Conservation (phyloP, 2,329 filamentous ascomycete genomes). For the Zarea fungicola region DNA sequence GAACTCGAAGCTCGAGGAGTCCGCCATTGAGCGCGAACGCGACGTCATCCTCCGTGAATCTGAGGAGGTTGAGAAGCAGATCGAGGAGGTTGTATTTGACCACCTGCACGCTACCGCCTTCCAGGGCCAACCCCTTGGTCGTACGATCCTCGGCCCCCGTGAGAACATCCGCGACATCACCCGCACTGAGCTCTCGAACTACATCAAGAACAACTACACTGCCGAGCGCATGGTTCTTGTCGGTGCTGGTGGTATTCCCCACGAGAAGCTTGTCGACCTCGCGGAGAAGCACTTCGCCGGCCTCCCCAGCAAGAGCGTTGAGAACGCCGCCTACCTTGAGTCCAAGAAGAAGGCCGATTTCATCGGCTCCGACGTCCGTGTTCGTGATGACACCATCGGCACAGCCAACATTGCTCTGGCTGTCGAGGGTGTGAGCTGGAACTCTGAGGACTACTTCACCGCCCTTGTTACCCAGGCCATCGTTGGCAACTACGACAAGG, state of each 20-base stretch:
- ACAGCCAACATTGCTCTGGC: conserved; percentile 98
- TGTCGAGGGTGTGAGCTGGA: conserved; percentile 99
- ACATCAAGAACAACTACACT: conserved; percentile 99
- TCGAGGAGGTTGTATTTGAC: conserved; percentile 99
- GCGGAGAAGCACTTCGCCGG: conserved; percentile 91
- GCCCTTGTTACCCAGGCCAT: conserved; percentile 96
- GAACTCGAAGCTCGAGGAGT: conserved; percentile 94
- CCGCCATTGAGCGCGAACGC: conserved; percentile 93
- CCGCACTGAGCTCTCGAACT: conserved; percentile 82
- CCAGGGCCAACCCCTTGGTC: conserved; percentile 92
- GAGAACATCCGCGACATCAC: conserved; percentile 98
- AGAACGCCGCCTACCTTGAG: conserved; percentile 67
- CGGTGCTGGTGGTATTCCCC: conserved; percentile 87
- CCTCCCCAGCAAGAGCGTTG: conserved; percentile 69
- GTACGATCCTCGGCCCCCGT: conserved; percentile 94
- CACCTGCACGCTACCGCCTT: conserved; percentile 97
- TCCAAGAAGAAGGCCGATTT: conserved; percentile 91
- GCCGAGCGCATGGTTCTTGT: conserved; percentile 99
- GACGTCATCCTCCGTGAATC: conserved; percentile 98
- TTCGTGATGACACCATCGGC: conserved; percentile 92
- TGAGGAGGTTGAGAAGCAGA: conserved; percentile 99
- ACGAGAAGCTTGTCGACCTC: conserved; percentile 89
- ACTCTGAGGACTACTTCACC: conserved; percentile 98
- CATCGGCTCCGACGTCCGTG: conserved; percentile 89
- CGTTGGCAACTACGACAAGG: conserved; percentile 98